A percentile compares a stretch with the other conserved stretches of the same genome.
These are phyloP conservation scores for Kuraishia ogatae DNA, from an alignment of 805 yeast species.

Conservation along the genomic window DNA sequence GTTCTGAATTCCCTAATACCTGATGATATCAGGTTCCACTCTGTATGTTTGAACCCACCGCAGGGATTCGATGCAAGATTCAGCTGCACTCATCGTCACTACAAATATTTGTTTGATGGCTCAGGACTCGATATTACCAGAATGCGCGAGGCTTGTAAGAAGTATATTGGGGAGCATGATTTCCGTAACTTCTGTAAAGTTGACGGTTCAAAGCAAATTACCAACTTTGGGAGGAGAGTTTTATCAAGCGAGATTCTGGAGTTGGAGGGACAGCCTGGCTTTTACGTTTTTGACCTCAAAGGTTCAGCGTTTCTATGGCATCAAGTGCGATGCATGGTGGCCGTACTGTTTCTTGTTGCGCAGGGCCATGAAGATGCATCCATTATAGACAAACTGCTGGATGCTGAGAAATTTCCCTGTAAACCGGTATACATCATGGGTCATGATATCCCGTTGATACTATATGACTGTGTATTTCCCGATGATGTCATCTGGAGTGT, in stretches of 20 bases:
- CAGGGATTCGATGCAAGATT: conserved; percentile 82
- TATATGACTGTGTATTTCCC: conserved; percentile 77
- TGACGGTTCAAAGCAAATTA: conserved; percentile 90
- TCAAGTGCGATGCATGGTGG: conserved; percentile 95
- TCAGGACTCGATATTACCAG: conserved; percentile 46
- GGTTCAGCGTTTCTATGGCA: conserved; percentile 97
- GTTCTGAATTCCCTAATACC: conserved; percentile 76
- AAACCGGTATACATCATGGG: conserved; percentile 87
- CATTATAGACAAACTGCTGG: conserved; percentile 49
- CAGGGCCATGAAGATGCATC: conserved; percentile 60
- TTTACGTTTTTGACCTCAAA: conserved; percentile 63
- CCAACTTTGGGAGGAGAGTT: conserved; percentile 64
- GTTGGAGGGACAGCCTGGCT: conserved; percentile 21
- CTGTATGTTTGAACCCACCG: conserved; percentile 80
- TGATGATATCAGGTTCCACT: conserved; percentile 71
- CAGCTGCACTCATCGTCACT: conserved; percentile 81
- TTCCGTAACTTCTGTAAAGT: conserved; percentile 91
- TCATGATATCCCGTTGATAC: conserved; percentile 74
- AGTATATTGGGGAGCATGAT: conserved; percentile 71
- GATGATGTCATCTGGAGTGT: conserved; percentile 55
- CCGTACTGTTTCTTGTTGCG: conserved; percentile 71
- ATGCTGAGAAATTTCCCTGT: conserved; percentile 45
- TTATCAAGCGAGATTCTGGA: conserved; percentile 21
- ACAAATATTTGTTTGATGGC: conserved; percentile 69
- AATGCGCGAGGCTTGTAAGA: conserved; percentile 63